Percentiles rank a stretch among this genome's conserved stretches.
Evolutionary conservation across 2,329 filamentous ascomycete genomes (phyloP).

Genomic region (Fusarium sarcochroum): DNA sequence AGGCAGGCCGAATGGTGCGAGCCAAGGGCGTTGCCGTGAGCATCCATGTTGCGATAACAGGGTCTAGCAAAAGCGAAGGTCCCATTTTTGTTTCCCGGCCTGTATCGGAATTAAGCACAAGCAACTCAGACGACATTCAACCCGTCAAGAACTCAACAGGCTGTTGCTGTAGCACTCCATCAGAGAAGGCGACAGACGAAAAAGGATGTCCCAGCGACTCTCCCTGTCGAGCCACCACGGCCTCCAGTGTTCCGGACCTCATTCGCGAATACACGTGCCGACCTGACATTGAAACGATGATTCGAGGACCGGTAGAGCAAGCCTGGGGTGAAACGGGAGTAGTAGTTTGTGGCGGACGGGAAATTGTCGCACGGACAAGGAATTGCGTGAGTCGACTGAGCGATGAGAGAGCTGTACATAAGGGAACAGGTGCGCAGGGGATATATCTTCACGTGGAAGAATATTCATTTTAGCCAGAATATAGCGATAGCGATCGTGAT

Average conservation of each 20-base stretch:
- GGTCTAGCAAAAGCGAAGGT: slow-evolving; percentile 22
- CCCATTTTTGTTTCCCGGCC: slow-evolving; percentile 52
- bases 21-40: slow-evolving; percentile 63
- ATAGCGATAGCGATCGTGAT: background rate
- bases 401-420: slow-evolving; percentile 74
- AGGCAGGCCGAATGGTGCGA: slow-evolving; percentile 58
- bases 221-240: slow-evolving; percentile 21
- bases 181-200: slow-evolving; percentile 20
- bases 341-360: slow-evolving; percentile 71
- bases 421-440: slow-evolving; percentile 74
- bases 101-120: slow-evolving; percentile 22
- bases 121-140: slow-evolving; percentile 41
- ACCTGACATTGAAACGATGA: slow-evolving; percentile 66
- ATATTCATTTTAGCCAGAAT: slow-evolving; percentile 63
- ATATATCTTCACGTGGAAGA: slow-evolving; percentile 73
- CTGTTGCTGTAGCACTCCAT: slow-evolving; percentile 42
- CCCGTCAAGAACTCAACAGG: slow-evolving; percentile 30
- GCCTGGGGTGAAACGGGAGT: slow-evolving; percentile 73
- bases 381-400: slow-evolving; percentile 69
- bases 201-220: slow-evolving; percentile 34
- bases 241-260: slow-evolving; percentile 41
- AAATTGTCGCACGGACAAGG: slow-evolving; percentile 66
- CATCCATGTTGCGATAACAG: slow-evolving; percentile 69
- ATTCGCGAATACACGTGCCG: slow-evolving; percentile 62
- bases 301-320: slow-evolving; percentile 68